These are phyloP conservation scores for Geotrichum ghanense DNA, from an alignment of 805 yeast species.

Conservation along the genomic window DNA sequence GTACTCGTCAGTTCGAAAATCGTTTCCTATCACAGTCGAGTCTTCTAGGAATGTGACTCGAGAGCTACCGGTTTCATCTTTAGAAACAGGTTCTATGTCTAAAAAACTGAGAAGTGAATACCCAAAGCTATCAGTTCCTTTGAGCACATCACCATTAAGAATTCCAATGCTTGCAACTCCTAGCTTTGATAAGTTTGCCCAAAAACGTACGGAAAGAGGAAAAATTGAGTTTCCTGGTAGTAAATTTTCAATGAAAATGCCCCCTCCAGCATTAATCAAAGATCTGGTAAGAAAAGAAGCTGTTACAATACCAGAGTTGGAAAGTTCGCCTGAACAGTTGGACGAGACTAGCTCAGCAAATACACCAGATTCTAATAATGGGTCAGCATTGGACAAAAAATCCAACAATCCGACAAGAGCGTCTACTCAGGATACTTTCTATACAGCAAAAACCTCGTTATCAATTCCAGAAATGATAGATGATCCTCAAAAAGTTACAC, in stretches of 20 bases:
- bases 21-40: not conserved
- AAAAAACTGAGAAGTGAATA: not conserved
- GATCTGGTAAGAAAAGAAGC: too few relatives aligned
- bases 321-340: too few relatives aligned
- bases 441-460: not conserved
- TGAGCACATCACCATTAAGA: not conserved
- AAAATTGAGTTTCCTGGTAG: too few relatives aligned
- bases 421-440: constrained; percentile 1
- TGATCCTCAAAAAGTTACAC: not conserved
- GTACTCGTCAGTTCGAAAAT: not conserved
- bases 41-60: not conserved
- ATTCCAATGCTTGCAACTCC: not conserved
- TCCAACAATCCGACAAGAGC: not conserved
- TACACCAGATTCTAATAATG: not conserved
- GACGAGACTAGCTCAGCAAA: too few relatives aligned
- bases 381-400: not conserved
- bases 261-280: too few relatives aligned
- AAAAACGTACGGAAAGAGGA: too few relatives aligned
- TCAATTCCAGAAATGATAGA: not conserved
- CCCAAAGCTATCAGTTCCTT: not conserved
- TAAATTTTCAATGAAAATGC: too few relatives aligned
- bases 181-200: too few relatives aligned
- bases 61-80: not conserved
- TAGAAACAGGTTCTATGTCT: not conserved
- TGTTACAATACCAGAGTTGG: too few relatives aligned